phyloP scores from a whole-genome alignment of 2,329 filamentous ascomycete genomes.

The Nemania abortiva region DNA sequence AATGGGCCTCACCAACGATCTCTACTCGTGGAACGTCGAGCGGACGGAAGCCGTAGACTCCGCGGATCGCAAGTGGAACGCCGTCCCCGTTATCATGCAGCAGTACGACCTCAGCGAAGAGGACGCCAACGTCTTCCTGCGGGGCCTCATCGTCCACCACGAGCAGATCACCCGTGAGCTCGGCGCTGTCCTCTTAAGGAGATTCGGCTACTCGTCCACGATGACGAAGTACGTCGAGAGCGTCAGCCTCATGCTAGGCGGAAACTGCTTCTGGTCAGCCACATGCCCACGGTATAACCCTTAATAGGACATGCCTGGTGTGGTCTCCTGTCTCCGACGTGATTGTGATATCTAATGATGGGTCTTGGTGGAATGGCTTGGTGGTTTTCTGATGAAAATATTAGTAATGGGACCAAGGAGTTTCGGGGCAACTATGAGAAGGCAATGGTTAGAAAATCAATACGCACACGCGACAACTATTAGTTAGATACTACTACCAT shows the following conservation, averaged over 20 bases:
- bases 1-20: constrained; percentile 42
- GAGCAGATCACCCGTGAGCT: constrained; percentile 39
- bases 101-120: constrained; percentile 40
- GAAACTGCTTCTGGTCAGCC: constrained; percentile 42
- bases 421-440: constrained; percentile 8
- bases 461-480: constrained; percentile 36
- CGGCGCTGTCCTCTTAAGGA: constrained; percentile 31
- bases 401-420: constrained; percentile 19
- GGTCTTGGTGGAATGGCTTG: neutral
- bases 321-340: neutral
- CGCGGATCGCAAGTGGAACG: constrained; percentile 42
- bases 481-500: neutral
- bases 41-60: constrained; percentile 36
- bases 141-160: constrained; percentile 38
- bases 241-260: constrained; percentile 41
- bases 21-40: constrained; percentile 44
- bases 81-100: constrained; percentile 42
- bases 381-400: constrained; percentile 3
- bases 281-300: constrained; percentile 42
- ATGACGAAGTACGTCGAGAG: constrained; percentile 42
- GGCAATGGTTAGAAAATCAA: constrained; percentile 30
- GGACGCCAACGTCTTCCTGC: constrained; percentile 38
- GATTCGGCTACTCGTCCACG: constrained; percentile 34
- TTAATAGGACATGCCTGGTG: neutral
- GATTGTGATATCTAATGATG: constrained; percentile 5